Percentiles rank a stretch among this genome's conserved stretches.
phyloP scores from a whole-genome alignment of 768 basidiomycete genomes.

The Russula dissimulans region DNA sequence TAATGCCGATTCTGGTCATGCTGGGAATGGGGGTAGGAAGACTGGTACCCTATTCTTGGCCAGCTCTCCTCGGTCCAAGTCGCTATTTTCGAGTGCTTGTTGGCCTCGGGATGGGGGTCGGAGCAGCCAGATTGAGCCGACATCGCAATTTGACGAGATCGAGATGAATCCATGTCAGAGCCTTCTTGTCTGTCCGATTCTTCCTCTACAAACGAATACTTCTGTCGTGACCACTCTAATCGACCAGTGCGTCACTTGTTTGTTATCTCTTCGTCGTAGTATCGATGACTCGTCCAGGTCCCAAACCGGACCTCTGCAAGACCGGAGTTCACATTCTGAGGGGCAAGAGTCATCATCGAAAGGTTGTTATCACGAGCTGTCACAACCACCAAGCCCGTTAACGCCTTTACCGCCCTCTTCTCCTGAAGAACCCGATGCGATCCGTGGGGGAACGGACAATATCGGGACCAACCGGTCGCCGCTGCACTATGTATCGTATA shows the following conservation, averaged over 20 bases:
- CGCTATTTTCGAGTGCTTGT: not conserved
- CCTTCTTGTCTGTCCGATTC: not conserved
- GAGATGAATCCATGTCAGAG: not conserved
- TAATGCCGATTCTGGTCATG: not conserved
- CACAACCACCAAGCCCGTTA: constrained; percentile 2
- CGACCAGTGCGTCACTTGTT: not conserved
- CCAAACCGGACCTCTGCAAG: not conserved
- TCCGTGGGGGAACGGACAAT: not conserved
- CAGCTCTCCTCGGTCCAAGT: not conserved
- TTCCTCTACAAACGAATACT: not conserved
- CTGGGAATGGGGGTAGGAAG: not conserved
- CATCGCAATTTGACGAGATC: constrained; percentile 13
- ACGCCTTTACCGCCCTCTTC: constrained; percentile 6
- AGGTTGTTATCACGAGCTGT: not conserved
- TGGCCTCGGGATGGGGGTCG: not conserved
- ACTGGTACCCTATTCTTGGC: not conserved
- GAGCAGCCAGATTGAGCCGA: constrained; percentile 9
- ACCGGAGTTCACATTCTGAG: not conserved
- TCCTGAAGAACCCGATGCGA: not conserved
- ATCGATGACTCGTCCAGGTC: not conserved
- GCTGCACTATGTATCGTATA: not conserved
- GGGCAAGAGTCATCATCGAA: not conserved
- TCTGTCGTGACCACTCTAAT: not conserved
- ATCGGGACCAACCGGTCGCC: not conserved
- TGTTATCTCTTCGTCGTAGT: not conserved